Conservation (phyloP, 371 early-diverging fungal genomes). For the Mortierella polycephala region DNA sequence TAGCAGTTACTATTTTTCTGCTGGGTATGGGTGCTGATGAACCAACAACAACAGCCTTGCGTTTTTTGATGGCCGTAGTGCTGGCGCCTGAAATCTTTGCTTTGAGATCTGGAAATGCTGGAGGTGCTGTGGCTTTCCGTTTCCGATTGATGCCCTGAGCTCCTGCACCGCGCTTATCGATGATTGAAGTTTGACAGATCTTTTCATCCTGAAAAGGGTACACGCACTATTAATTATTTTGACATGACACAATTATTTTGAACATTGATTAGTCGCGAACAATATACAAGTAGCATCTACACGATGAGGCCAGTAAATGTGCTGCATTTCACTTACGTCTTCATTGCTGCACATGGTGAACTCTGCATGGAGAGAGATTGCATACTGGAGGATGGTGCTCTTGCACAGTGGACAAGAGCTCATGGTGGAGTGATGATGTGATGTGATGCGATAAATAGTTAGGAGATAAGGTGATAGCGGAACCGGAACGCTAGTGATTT, state of each 20-base stretch:
- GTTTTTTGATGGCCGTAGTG: background rate
- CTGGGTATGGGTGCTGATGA: too few species aligned
- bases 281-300: too few species aligned
- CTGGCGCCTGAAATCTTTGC: background rate
- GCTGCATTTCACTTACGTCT: slow-evolving; percentile 15
- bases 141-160: background rate
- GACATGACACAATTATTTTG: background rate
- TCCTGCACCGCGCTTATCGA: slow-evolving; percentile 4
- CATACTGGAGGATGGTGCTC: slow-evolving; percentile 7
- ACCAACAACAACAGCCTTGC: background rate
- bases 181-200: background rate
- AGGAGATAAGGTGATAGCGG: too few species aligned
- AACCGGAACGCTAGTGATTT: too few species aligned
- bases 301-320: too few species aligned
- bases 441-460: too few species aligned
- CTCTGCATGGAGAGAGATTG: slow-evolving; percentile 16
- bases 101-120: background rate
- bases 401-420: slow-evolving; percentile 29
- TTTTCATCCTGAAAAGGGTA: slow-evolving; percentile 35
- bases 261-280: too few species aligned
- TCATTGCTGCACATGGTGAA: slow-evolving; percentile 37
- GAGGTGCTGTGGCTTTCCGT: background rate
- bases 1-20: too few species aligned
- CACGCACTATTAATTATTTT: slow-evolving; percentile 23
- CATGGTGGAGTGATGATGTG: slow-evolving; percentile 7